Conservation (phyloP, 2,329 filamentous ascomycete genomes). For the Mariannaea sp. region DNA sequence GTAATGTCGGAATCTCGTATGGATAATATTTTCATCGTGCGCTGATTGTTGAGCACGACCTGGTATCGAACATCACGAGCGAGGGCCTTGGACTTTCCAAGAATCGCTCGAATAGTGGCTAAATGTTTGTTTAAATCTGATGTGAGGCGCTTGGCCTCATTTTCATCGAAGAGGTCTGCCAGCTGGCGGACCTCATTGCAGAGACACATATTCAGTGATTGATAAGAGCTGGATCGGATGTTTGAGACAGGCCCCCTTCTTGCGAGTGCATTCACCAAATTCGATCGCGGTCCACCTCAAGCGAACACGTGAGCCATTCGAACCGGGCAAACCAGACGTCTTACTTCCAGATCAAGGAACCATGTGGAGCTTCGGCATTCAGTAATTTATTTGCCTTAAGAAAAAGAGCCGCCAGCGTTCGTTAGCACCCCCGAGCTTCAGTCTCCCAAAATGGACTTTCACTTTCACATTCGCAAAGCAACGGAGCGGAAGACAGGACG, state of each 20-base stretch:
- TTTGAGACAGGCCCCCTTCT: neutral
- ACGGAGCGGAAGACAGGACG: no score
- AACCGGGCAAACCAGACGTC: no score
- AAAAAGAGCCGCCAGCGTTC: no score
- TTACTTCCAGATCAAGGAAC: no score
- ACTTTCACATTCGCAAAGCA: no score
- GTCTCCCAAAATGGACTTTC: no score
- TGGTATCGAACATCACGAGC: constrained; percentile 40
- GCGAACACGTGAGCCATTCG: no score
- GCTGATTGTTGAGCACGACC: constrained; percentile 39
- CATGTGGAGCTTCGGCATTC: no score
- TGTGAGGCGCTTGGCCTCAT: constrained; percentile 27
- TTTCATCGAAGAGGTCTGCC: constrained; percentile 31
- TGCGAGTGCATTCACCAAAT: neutral
- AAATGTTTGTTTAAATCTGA: constrained; percentile 38
- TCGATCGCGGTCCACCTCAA: neutral
- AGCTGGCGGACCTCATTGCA: constrained; percentile 34
- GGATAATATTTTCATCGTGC: constrained; percentile 39
- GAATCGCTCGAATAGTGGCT: constrained; percentile 31
- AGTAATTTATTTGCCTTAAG: no score
- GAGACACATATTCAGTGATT: constrained; percentile 26
- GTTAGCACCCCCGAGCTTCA: no score
- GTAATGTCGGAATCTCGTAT: constrained; percentile 25
- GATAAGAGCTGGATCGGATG: neutral
- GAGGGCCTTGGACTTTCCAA: constrained; percentile 38